A percentile compares a stretch with the other conserved stretches of the same genome.
Evolutionary conservation across 1,284 basidiomycete species (phyloP).

Genomic region (Rhizoctonia solani): DNA sequence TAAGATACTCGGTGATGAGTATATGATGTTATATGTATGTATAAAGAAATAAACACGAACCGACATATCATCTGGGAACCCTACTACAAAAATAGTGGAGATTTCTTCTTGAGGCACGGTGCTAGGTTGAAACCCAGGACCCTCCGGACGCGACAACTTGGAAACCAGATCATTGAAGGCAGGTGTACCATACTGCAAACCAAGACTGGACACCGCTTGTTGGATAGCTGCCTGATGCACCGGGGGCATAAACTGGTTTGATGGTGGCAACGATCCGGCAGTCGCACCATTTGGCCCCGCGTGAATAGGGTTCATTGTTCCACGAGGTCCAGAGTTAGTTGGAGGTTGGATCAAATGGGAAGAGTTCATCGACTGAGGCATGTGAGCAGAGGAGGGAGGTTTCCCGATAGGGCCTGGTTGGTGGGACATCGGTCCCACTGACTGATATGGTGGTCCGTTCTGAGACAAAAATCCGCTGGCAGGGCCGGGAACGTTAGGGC

Average conservation of each 20-base stretch:
- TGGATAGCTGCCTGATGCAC: slow-evolving; percentile 22
- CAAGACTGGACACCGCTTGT: slow-evolving; percentile 22
- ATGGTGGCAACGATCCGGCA: slow-evolving; percentile 21
- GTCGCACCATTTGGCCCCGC: slow-evolving; percentile 28
- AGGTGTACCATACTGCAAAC: slow-evolving; percentile 17
- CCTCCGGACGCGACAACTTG: slow-evolving; percentile 23
- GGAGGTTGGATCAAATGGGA: slow-evolving; percentile 6
- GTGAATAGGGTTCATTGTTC: slow-evolving; percentile 22
- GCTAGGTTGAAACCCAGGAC: slow-evolving; percentile 9
- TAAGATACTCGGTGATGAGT: slow-evolving; percentile 7
- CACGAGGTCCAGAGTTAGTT: slow-evolving; percentile 15
- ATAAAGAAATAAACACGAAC: slow-evolving; percentile 54
- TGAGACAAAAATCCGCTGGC: slow-evolving; percentile 17
- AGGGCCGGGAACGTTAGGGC: slow-evolving; percentile 25
- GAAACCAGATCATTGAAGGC: slow-evolving; percentile 34
- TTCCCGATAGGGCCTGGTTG: slow-evolving; percentile 19
- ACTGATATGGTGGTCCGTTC: slow-evolving; percentile 5
- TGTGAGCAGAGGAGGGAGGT: slow-evolving; percentile 14
- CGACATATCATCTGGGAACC: slow-evolving; percentile 98
- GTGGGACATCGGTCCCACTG: neutral
- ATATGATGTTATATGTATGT: neutral
- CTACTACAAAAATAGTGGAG: slow-evolving; percentile 97
- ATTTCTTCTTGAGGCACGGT: slow-evolving; percentile 75
- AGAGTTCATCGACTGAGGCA: slow-evolving; percentile 37
- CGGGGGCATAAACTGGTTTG: slow-evolving; percentile 26